These are phyloP conservation scores for Neotropicomus parvogracilis DNA, from an alignment of 1,284 basidiomycete genomes.

Conservation along the genomic window DNA sequence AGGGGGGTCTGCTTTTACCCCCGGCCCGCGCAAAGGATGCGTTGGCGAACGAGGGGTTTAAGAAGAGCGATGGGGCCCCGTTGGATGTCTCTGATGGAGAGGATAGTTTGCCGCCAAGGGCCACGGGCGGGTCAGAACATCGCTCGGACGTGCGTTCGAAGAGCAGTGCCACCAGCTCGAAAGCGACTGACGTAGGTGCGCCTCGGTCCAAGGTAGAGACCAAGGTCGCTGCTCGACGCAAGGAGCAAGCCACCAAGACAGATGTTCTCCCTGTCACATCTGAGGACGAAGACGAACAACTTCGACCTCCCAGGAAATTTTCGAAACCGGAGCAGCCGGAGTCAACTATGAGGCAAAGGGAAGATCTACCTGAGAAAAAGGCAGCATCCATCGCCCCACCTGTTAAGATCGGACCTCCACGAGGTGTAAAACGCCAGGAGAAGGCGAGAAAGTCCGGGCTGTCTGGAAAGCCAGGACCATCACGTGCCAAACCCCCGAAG, in stretches of 20 bases:
- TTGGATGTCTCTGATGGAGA: slow-evolving; percentile 4
- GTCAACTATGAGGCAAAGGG: not conserved
- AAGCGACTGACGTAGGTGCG: not conserved
- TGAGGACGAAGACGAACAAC: slow-evolving; percentile 6
- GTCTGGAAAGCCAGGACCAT: not conserved
- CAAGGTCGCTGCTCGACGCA: not conserved
- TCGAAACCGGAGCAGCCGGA: not conserved
- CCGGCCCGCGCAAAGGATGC: not conserved
- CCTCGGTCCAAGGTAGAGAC: not conserved
- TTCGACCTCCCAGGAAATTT: slow-evolving; percentile 5
- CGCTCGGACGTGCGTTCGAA: not conserved
- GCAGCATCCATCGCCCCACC: not conserved
- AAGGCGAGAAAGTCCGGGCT: not conserved
- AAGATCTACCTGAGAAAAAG: slow-evolving; percentile 3
- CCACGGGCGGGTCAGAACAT: slow-evolving; percentile 1
- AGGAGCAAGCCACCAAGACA: not conserved
- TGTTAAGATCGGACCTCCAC: slow-evolving; percentile 30
- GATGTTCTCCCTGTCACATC: not conserved
- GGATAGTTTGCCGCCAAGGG: slow-evolving; percentile 4
- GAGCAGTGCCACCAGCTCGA: not conserved
- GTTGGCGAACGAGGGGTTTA: not conserved
- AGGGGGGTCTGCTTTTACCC: not conserved
- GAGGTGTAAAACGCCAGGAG: slow-evolving; percentile 19
- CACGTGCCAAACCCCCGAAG: slow-evolving; percentile 1
- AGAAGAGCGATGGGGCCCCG: not conserved